A percentile compares a stretch with the other conserved stretches of the same genome.
Conservation (phyloP, 129 eudicot genomes). For the Tanacetum coccineum region DNA sequence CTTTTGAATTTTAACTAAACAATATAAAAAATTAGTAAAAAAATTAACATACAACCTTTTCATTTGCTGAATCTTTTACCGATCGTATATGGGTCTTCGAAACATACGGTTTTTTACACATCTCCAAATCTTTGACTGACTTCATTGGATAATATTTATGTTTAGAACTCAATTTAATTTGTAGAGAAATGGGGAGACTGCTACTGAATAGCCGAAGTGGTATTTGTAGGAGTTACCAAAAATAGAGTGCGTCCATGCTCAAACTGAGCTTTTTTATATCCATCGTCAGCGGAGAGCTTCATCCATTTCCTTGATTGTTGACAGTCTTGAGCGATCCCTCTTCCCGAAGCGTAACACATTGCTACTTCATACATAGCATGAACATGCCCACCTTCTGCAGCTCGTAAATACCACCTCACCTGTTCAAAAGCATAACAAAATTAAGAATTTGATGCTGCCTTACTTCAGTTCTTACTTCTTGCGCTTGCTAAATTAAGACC, state of each 20-base stretch:
- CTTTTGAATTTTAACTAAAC: too few relatives aligned
- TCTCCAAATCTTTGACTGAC: too few relatives aligned
- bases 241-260: conserved; percentile 74
- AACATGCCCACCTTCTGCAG: conserved; percentile 82
- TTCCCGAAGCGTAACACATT: conserved; percentile 64
- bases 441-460: neutral
- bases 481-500: too few relatives aligned
- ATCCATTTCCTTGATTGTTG: conserved; percentile 74
- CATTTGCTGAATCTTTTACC: too few relatives aligned
- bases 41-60: too few relatives aligned
- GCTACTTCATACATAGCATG: conserved; percentile 82
- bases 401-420: conserved; percentile 78
- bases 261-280: conserved; percentile 83
- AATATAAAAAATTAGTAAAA: too few relatives aligned
- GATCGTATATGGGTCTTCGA: too few relatives aligned
- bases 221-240: conserved; percentile 40
- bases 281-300: conserved; percentile 87
- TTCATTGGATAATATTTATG: too few relatives aligned
- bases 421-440: conserved; percentile 28
- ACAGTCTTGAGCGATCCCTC: conserved; percentile 51
- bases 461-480: too few relatives aligned
- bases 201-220: neutral
- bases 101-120: too few relatives aligned
- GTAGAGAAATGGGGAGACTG: too few relatives aligned
- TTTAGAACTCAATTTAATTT: too few relatives aligned